Evolutionary conservation across 495 filamentous ascomycete genomes (phyloP), one percentile per base, ranked within the genome.

Genomic region (Staphylotrichum longicolle): DNA sequence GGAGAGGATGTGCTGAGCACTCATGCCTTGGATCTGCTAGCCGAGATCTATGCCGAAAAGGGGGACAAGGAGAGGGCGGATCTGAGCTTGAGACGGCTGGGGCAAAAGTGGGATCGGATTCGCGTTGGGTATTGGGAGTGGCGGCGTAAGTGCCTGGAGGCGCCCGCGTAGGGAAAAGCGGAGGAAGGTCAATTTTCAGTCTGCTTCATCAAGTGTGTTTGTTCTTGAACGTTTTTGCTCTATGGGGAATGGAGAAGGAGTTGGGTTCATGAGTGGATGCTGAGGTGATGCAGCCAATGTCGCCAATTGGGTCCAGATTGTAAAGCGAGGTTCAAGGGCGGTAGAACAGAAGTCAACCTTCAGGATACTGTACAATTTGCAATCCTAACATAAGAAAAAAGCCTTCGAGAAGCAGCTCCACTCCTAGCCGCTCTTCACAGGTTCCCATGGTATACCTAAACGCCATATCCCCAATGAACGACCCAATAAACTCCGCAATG

Each of bases 111-210:
- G 79, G 94, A 98, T 80, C 89, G 90, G 7, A 90, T 98, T 62
- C 78, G 95, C 44, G 85, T 83, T 63, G 91, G 91, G 66, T 98
- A 97, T 75, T 98, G 95, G 94, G 83, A 89, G 67, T 96, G 91
- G 75, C 80, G 86, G 68, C 85, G 85, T 67, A 69, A 65, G 60
- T 56, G 69, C 45, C 58, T 79, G 20, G 58, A 62, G 45, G 40
- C 30, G 34, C 48, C 40, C 8, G 66, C 56, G 34, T 50, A 51
- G 48, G 57, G 42, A 33, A 5, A 15, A 53, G 6, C 15, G 30
- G 14, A 40, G 8, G 20, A 40, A 12, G 5, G 7, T 14, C 0
- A 30, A 0, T 14, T 3, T 45, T 30, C 20, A 27, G 9, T 45
- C 27, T 55, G 7, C 1, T 51, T 14, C 9, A 4, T 5, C 15